A percentile compares a stretch with the other conserved stretches of the same genome.
Conservation (phyloP, 805 yeast species). For the Wickerhamiella bombiphila region DNA sequence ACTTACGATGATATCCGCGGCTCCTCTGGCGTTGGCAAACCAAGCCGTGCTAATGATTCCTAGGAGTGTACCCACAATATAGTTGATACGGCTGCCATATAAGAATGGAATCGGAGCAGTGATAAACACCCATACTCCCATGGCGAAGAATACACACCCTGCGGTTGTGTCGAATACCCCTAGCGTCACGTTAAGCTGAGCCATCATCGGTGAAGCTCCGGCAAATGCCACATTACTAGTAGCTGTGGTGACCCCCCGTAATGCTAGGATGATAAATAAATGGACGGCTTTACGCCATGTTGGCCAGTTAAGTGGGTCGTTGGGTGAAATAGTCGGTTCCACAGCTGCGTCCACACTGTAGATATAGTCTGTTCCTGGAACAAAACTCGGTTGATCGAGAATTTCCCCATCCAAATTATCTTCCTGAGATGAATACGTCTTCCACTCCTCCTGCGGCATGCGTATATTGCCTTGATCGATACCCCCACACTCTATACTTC, state of each 20-base stretch:
- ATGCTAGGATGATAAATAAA: conserved; percentile 23
- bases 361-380: not conserved
- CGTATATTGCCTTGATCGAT: too few relatives aligned
- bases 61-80: conserved; percentile 40
- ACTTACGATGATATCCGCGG: conserved; percentile 55
- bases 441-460: too few relatives aligned
- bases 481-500: too few relatives aligned
- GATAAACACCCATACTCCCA: conserved; percentile 47
- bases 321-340: conserved; percentile 44
- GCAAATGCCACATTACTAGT: conserved; percentile 59
- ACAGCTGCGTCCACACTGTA: not conserved
- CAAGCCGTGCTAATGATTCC: conserved; percentile 54
- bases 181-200: conserved; percentile 44
- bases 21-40: conserved; percentile 42
- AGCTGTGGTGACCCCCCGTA: conserved; percentile 33
- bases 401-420: too few relatives aligned
- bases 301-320: conserved; percentile 55
- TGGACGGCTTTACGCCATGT: conserved; percentile 31
- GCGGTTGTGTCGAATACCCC: conserved; percentile 64
- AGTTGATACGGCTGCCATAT: conserved; percentile 53
- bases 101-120: conserved; percentile 53
- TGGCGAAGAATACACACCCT: conserved; percentile 54
- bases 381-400: not conserved
- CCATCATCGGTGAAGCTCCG: conserved; percentile 48
- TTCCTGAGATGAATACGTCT: too few relatives aligned